Base-by-base conservation (phyloP, 2,329 filamentous ascomycete genomes). In the Epichloe baconii region DNA sequence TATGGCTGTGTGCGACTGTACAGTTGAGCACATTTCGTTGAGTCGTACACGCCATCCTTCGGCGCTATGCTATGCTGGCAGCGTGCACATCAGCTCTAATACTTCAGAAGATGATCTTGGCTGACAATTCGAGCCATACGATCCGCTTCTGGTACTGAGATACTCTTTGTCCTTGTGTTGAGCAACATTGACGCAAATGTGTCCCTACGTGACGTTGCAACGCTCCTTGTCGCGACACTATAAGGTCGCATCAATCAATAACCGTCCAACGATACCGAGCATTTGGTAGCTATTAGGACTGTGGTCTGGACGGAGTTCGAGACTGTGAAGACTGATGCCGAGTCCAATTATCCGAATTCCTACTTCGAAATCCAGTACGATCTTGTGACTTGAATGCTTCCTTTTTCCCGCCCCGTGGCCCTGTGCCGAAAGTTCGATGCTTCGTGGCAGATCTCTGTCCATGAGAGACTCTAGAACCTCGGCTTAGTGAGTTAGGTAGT, bases 331-430 rank as follows among this genome's bases (percentile, higher is more conserved):
- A 41, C 12, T 50, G 50, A 52, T 59, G 57, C 40, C 71, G 67
- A 44, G 61, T 65, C 72, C 72, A 74, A 52, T 60, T 68, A 5
- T 73, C 69, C 12, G 68, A 65, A 23, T 61, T 62, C 52, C 69
- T 64, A 41, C 65, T 63, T 36, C 71, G 67, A 53, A 69, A 73
- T 19, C 59, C 59, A 43, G 71, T 68, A 19, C 72, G 69, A 43
- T 58, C 56, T 53, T 61, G 63, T 14, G 61, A 51, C 34, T 57
- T 62, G 1, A 66, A 62, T 1, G 58, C 50, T 4, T 70, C 68
- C 53, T 63, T 63, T 52, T 65, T 69, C 23, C 61, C 61, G 50
- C 63, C 61, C 46, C 66, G 58, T 14, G 59, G 51, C 34, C 62
- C 62, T 12, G 63, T 60, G 34, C 60, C 56, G 6, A 60, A 59